Conservation (phyloP, 352 stramenopile species). For the Phytophthora pistaciae region DNA sequence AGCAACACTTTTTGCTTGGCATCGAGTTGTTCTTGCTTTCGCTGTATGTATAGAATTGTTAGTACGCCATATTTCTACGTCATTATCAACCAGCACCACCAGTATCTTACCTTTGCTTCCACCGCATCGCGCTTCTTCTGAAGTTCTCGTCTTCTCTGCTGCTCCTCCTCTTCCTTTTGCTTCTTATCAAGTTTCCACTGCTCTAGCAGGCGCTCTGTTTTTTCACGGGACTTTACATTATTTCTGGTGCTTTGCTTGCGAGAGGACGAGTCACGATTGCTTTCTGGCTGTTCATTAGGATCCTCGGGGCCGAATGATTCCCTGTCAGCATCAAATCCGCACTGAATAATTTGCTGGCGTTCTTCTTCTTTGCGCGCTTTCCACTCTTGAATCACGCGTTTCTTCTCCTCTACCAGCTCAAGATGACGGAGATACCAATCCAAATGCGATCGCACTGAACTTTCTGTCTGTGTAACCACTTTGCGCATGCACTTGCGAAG, state of each 20-base stretch:
- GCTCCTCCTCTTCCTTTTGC: slow-evolving; percentile 36
- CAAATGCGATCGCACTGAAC: slow-evolving; percentile 67
- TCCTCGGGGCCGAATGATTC: slow-evolving; percentile 3
- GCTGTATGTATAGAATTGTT: slow-evolving; percentile 21
- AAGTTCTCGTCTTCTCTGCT: slow-evolving; percentile 38
- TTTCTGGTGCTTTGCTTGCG: background rate
- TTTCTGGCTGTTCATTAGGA: background rate
- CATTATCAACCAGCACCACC: background rate
- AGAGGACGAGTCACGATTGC: slow-evolving; percentile 4
- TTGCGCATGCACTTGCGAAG: slow-evolving; percentile 61
- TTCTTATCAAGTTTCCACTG: slow-evolving; percentile 63
- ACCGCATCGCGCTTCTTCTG: slow-evolving; percentile 44
- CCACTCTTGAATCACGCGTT: slow-evolving; percentile 64
- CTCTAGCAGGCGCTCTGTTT: slow-evolving; percentile 38
- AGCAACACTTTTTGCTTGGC: slow-evolving; percentile 82
- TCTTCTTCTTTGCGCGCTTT: slow-evolving; percentile 59
- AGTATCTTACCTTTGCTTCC: slow-evolving; percentile 55
- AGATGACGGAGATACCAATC: slow-evolving; percentile 76
- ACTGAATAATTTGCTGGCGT: slow-evolving; percentile 49
- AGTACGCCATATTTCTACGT: background rate
- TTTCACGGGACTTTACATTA: slow-evolving; percentile 33
- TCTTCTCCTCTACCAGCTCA: slow-evolving; percentile 67
- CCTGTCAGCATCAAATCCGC: slow-evolving; percentile 43
- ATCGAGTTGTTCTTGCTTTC: slow-evolving; percentile 66
- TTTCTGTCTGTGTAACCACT: slow-evolving; percentile 63